Percentiles rank a stretch among this genome's conserved stretches.
Evolutionary conservation across 768 basidiomycete species (phyloP).

Genomic region (Lactarius akahatsu): DNA sequence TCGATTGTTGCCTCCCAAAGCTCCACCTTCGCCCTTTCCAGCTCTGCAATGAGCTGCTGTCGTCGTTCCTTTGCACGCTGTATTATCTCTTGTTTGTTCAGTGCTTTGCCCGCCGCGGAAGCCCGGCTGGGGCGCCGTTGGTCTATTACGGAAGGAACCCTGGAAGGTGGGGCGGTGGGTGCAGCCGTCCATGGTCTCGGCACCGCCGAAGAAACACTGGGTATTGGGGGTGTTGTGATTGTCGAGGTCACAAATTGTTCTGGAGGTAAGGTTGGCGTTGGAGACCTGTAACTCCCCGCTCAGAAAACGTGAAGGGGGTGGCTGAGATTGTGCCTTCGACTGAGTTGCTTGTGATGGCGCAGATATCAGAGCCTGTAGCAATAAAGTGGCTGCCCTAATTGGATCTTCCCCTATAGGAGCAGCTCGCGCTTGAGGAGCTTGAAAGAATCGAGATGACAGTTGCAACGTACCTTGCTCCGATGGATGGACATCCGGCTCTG

Average conservation of each 20-base stretch:
- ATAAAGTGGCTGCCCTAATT: constrained; percentile 27
- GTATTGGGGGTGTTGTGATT: constrained; percentile 2
- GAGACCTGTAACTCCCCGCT: background rate
- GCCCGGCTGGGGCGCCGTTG: constrained; percentile 23
- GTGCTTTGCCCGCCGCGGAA: constrained; percentile 20
- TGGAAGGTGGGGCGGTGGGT: constrained; percentile 13
- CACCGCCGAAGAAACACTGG: constrained; percentile 15
- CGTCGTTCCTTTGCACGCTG: constrained; percentile 54
- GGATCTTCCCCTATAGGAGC: constrained; percentile 29
- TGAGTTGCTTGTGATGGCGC: constrained; percentile 17
- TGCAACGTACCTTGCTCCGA: constrained; percentile 28
- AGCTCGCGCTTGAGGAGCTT: constrained; percentile 17
- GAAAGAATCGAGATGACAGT: background rate
- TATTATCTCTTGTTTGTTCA: constrained; percentile 47
- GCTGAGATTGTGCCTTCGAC: constrained; percentile 13
- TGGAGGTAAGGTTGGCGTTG: background rate
- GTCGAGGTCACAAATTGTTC: constrained; percentile 4
- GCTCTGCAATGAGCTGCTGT: constrained; percentile 49
- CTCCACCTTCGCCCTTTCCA: constrained; percentile 60
- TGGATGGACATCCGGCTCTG: constrained; percentile 39
- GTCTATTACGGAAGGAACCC: constrained; percentile 30
- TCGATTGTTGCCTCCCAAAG: constrained; percentile 75
- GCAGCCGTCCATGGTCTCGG: constrained; percentile 5
- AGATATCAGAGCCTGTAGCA: constrained; percentile 22
- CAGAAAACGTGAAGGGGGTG: constrained; percentile 2